phyloP scores from a whole-genome alignment of 106 monocot species.

The Allium sativum region DNA sequence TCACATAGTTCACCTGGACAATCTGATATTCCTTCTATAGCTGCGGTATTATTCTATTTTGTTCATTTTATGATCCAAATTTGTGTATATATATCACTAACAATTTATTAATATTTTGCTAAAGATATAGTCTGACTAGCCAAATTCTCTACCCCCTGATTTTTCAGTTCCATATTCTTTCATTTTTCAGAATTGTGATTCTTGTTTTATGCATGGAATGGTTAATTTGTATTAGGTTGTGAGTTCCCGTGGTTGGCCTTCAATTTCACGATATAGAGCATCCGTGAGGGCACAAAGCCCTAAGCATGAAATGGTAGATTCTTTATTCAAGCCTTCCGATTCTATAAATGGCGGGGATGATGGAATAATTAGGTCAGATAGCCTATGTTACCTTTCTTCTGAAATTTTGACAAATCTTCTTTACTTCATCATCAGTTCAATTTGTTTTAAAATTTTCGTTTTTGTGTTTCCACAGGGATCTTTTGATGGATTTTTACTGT shows the following conservation, averaged over 20 bases:
- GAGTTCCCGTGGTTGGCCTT: constrained; percentile 81
- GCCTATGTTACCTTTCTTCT: not conserved
- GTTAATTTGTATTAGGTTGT: constrained; percentile 49
- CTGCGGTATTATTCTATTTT: constrained; percentile 33
- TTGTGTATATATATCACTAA: too few relatives aligned
- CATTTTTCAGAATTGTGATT: not conserved
- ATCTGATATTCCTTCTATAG: constrained; percentile 60
- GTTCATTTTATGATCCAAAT: too few relatives aligned
- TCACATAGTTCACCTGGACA: constrained; percentile 56
- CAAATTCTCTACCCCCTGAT: too few relatives aligned
- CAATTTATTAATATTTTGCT: too few relatives aligned
- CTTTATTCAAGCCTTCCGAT: constrained; percentile 56
- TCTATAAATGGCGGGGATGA: constrained; percentile 31
- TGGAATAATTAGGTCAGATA: constrained; percentile 52
- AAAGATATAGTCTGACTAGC: too few relatives aligned
- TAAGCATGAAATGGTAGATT: constrained; percentile 89
- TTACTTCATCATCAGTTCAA: not conserved
- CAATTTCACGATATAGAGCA: constrained; percentile 73
- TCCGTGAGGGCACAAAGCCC: constrained; percentile 75
- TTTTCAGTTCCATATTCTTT: too few relatives aligned
- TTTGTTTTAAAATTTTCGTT: not conserved
- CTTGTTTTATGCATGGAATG: not conserved
- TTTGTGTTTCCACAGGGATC: constrained; percentile 26
- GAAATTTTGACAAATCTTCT: not conserved
- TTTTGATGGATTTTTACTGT: constrained; percentile 63